These are phyloP conservation scores for Pyronema omphalodes DNA, from an alignment of 495 filamentous ascomycete species.

Conservation along the genomic window DNA sequence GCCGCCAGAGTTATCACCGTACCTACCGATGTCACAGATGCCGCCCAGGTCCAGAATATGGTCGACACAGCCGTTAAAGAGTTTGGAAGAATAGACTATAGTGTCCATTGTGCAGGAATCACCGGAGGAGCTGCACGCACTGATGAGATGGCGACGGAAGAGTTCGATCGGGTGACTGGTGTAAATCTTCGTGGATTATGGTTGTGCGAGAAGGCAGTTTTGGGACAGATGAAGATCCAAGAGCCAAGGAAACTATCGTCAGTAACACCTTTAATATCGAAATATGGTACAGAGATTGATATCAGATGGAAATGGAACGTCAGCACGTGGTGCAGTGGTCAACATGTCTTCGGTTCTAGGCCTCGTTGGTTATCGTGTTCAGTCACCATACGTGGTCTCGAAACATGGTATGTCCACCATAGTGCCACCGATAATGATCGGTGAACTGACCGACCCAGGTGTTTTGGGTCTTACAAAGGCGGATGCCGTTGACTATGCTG, in stretches of 20 bases:
- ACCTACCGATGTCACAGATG: constrained; percentile 19
- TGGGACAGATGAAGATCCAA: constrained; percentile 5
- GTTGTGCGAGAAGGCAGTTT: constrained; percentile 3
- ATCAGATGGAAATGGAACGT: background rate
- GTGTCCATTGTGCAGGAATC: constrained; percentile 25
- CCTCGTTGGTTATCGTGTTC: background rate
- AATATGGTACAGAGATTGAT: constrained; percentile 1
- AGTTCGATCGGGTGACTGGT: constrained; percentile 3
- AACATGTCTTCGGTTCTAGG: no score
- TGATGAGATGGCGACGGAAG: background rate
- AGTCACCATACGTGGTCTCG: background rate
- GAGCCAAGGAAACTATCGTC: background rate
- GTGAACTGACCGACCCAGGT: background rate
- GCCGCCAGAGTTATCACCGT: constrained; percentile 17
- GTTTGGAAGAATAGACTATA: constrained; percentile 28
- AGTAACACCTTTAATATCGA: background rate
- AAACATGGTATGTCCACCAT: constrained; percentile 1
- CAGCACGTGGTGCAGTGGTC: no score
- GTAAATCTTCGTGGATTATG: constrained; percentile 3
- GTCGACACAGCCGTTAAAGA: constrained; percentile 18
- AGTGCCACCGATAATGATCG: background rate
- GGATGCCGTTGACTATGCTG: constrained; percentile 4
- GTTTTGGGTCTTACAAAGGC: constrained; percentile 5
- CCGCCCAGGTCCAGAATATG: constrained; percentile 20
- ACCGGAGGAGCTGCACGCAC: background rate